phyloP scores from a whole-genome alignment of 1,139 yeast species.

The Saccharomyces pastorianus region DNA sequence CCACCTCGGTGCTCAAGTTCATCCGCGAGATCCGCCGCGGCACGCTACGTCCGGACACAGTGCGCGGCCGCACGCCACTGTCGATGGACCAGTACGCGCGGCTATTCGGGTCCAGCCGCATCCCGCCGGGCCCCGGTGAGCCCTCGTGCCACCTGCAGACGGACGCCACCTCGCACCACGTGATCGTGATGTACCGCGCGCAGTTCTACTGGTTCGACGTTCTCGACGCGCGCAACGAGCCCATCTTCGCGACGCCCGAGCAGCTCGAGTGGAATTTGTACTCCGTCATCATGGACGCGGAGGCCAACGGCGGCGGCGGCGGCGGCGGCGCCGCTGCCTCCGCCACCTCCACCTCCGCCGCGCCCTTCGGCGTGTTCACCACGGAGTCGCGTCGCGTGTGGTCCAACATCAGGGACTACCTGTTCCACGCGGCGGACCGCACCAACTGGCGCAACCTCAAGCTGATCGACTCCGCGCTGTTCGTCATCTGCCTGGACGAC shows the following conservation, averaged over 20 bases:
- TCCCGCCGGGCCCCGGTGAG: slow-evolving; percentile 60
- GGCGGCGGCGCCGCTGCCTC: too few relatives aligned
- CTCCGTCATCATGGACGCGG: slow-evolving; percentile 48
- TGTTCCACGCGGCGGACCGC: slow-evolving; percentile 34
- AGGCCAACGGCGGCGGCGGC: slow-evolving; percentile 39
- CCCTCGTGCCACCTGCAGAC: slow-evolving; percentile 64
- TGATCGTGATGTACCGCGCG: slow-evolving; percentile 69
- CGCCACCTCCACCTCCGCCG: slow-evolving; percentile 34
- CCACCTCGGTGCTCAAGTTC: slow-evolving; percentile 66
- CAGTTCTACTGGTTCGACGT: slow-evolving; percentile 92
- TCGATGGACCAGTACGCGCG: slow-evolving; percentile 86
- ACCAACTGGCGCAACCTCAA: slow-evolving; percentile 59
- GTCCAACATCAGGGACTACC: slow-evolving; percentile 57
- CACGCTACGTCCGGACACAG: slow-evolving; percentile 60
- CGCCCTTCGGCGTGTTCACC: slow-evolving; percentile 80
- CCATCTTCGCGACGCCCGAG: slow-evolving; percentile 55
- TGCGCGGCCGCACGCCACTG: slow-evolving; percentile 52
- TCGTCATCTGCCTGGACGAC: slow-evolving; percentile 73
- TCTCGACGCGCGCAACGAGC: slow-evolving; percentile 57
- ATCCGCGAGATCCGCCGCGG: slow-evolving; percentile 67
- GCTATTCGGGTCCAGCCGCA: slow-evolving; percentile 74
- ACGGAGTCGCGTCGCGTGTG: slow-evolving; percentile 78
- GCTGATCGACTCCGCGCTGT: slow-evolving; percentile 69
- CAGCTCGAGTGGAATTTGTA: slow-evolving; percentile 66
- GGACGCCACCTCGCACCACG: slow-evolving; percentile 61